A percentile compares a stretch with the other conserved stretches of the same genome.
Evolutionary conservation across 805 yeast genomes (phyloP).

Genomic region (Kodamaea kakaduensis): DNA sequence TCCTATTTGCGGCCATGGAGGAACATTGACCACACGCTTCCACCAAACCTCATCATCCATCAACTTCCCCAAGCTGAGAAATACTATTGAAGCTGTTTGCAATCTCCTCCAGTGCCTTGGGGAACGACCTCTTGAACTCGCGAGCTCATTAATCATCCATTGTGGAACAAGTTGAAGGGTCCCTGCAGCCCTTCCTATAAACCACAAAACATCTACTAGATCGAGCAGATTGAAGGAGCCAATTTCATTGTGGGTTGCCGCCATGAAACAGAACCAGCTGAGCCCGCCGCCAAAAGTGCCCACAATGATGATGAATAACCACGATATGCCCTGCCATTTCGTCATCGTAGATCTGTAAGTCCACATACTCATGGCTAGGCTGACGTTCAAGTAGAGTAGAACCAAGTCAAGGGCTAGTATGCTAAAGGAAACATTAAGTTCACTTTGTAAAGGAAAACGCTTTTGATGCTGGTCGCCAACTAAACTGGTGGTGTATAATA

Average conservation of each 20-base stretch:
- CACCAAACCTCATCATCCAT: conserved; percentile 5
- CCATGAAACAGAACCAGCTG: conserved; percentile 9
- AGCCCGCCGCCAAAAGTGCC: conserved; percentile 3
- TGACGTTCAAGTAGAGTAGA: conserved; percentile 11
- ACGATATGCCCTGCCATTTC: conserved; percentile 34
- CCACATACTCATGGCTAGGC: conserved; percentile 24
- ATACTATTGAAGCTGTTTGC: not conserved
- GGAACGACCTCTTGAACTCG: conserved; percentile 3
- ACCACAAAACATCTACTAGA: conserved; percentile 39
- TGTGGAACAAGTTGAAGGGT: conserved; percentile 38
- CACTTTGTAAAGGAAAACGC: conserved; percentile 33
- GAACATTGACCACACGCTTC: conserved; percentile 3
- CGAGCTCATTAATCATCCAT: conserved; percentile 11
- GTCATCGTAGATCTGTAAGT: conserved; percentile 26
- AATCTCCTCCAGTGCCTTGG: conserved; percentile 4
- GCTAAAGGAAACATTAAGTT: conserved; percentile 17
- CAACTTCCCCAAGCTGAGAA: not conserved
- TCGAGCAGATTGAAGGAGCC: conserved; percentile 32
- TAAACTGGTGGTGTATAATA: conserved; percentile 3
- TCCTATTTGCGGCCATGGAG: conserved; percentile 3
- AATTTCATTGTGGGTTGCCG: not conserved
- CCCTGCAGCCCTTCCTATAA: conserved; percentile 21
- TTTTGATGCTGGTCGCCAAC: conserved; percentile 11
- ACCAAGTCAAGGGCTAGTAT: conserved; percentile 17
- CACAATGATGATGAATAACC: conserved; percentile 6